Percentiles rank a stretch among this genome's conserved stretches.
Evolutionary conservation across 768 basidiomycete species (phyloP).

Genomic region (Pleurotus eryngii): DNA sequence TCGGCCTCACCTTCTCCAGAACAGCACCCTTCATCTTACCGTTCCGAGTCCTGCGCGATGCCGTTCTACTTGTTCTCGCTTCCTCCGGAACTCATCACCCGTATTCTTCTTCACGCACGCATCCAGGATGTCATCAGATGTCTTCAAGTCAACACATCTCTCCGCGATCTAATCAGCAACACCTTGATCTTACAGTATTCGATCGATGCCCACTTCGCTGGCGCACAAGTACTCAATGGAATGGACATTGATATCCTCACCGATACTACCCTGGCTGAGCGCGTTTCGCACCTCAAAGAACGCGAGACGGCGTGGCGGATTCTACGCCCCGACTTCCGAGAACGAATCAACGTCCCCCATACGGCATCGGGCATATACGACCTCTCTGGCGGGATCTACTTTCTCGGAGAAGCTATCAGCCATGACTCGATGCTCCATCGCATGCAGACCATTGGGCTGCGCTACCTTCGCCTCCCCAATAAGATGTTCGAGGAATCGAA

Average conservation of each 20-base stretch:
- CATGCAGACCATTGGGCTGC: constrained; percentile 19
- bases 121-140: constrained; percentile 21
- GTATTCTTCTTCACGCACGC: constrained; percentile 25
- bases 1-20: too few relatives aligned
- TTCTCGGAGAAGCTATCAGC: constrained; percentile 25
- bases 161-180: constrained; percentile 22
- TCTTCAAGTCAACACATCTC: constrained; percentile 15
- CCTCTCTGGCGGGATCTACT: constrained; percentile 36
- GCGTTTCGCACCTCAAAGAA: constrained; percentile 20
- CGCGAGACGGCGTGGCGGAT: constrained; percentile 29
- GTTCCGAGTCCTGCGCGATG: neutral
- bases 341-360: constrained; percentile 23
- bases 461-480: constrained; percentile 31
- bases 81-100: constrained; percentile 27
- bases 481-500: constrained; percentile 16
- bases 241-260: constrained; percentile 26
- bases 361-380: constrained; percentile 38
- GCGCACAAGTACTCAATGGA: constrained; percentile 12
- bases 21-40: too few relatives aligned
- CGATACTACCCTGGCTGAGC: constrained; percentile 19
- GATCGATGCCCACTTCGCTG: constrained; percentile 21
- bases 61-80: constrained; percentile 18
- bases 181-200: constrained; percentile 31
- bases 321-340: constrained; percentile 21
- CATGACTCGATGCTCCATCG: neutral